phyloP scores from a whole-genome alignment of 2,329 filamentous ascomycete species.

The Scopulariopsis brevicaulis region DNA sequence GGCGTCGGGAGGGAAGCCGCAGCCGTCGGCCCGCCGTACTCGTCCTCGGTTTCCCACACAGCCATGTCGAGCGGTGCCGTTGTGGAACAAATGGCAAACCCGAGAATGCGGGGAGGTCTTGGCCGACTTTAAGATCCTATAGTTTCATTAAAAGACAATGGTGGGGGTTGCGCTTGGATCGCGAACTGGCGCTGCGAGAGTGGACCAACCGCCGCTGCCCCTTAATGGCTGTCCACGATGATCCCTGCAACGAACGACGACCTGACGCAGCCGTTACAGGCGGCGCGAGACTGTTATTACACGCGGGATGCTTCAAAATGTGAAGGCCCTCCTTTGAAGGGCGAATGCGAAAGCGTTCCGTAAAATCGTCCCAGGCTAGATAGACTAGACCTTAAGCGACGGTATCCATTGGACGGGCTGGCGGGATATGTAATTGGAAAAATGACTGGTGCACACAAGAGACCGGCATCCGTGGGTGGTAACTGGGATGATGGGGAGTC shows the following conservation, averaged over 20 bases:
- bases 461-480: neutral
- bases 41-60: slow-evolving; percentile 52
- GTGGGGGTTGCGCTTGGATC: neutral
- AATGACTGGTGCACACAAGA: neutral
- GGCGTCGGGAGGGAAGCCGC: slow-evolving; percentile 57
- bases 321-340: no score
- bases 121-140: neutral
- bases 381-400: neutral
- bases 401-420: neutral
- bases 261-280: neutral
- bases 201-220: neutral
- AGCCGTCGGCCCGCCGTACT: slow-evolving; percentile 40
- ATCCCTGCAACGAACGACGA: neutral
- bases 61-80: slow-evolving; percentile 28
- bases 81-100: neutral
- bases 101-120: neutral
- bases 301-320: no score
- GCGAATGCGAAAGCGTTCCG: no score
- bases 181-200: neutral
- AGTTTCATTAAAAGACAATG: neutral
- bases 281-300: no score
- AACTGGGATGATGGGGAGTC: neutral
- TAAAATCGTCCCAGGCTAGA: neutral
- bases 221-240: neutral
- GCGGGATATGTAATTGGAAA: neutral